A percentile compares a stretch with the other conserved stretches of the same genome.
These are phyloP conservation scores for Actinomortierella wolfii DNA, from an alignment of 371 early-diverging fungal species.

Conservation along the genomic window DNA sequence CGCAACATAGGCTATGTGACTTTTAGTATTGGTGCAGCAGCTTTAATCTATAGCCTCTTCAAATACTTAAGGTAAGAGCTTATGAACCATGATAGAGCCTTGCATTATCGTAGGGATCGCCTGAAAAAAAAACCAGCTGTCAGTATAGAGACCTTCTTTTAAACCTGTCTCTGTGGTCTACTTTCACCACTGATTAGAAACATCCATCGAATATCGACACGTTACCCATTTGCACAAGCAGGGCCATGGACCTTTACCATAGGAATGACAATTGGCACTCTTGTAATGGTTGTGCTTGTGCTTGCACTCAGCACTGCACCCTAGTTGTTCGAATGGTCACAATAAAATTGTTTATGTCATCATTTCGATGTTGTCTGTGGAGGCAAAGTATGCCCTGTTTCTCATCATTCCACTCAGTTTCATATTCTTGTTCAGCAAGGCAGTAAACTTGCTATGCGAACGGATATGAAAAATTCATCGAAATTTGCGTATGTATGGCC, in stretches of 20 bases:
- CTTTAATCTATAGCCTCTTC: conserved; percentile 18
- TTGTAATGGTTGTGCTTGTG: conserved; percentile 28
- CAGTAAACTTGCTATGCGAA: no score
- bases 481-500: no score
- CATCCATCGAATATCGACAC: conserved; percentile 31
- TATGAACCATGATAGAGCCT: neutral
- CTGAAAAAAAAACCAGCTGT: neutral
- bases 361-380: no score
- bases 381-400: no score
- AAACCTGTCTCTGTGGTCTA: neutral
- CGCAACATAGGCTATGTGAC: conserved; percentile 21
- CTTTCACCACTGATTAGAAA: conserved; percentile 15
- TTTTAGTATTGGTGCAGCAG: conserved; percentile 14
- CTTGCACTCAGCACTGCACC: conserved; percentile 3
- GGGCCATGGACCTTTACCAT: conserved; percentile 37
- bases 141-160: no score
- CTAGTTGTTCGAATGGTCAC: no score
- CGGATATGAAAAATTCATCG: no score
- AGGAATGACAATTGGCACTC: conserved; percentile 27
- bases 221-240: conserved; percentile 39
- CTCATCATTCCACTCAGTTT: no score
- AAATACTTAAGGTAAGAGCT: conserved; percentile 26
- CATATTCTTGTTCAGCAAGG: no score
- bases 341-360: no score
- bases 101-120: neutral